Base-by-base conservation (phyloP, 805 yeast species). In the Lipomyces anomalus region DNA sequence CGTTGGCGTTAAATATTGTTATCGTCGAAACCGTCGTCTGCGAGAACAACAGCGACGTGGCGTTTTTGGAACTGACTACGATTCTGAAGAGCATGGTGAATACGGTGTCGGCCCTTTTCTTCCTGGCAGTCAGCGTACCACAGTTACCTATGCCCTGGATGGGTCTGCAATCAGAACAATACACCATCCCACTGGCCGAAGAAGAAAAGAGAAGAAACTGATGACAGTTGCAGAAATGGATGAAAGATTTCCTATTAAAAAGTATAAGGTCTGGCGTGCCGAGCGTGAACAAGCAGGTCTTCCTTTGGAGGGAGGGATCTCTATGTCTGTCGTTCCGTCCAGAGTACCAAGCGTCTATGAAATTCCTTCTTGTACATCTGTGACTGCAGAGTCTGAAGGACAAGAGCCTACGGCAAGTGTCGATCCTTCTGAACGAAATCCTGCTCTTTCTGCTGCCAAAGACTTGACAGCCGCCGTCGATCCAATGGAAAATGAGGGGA, bases 1-100 rank as follows among this genome's bases (percentile, higher is more conserved):
- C 38, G 45, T 64, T 28, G 67, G 67, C 17, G 44, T 65, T 11
- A 52, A 59, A 30, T 64, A 59, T 43, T 64, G 65, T 42, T 49
- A 55, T 37, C 46, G 63, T 2, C 55, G 58, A 13, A 51, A 61
- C 5, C 56, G 56, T n/a, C 56, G 60, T 22, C 32, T 35, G 7
- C 37, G 37, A 18, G 36, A 32, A 4, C 30, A 26, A 13, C 56
- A 40, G 18, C 43, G 42, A 22, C 47, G 47, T 16, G 40, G 21
- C 4, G 21, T n/a, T 18, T n/a, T 42, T 9, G 40, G 42, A 9
- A 30, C 22, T n/a, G 44, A 40, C 22, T 43, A 23, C 38, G 37
- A 37, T 29, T 48, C 42, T 24, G 45, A 39, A 5, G 16, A 26
- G 20, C n/a, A 16, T 18, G 22, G 21, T 13, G 38, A n/a, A 13